Percentiles rank a stretch among this genome's conserved stretches.
These are phyloP conservation scores for Calamus simplicifolius DNA, from an alignment of 176 grass and related monocot species.

Conservation along the genomic window DNA sequence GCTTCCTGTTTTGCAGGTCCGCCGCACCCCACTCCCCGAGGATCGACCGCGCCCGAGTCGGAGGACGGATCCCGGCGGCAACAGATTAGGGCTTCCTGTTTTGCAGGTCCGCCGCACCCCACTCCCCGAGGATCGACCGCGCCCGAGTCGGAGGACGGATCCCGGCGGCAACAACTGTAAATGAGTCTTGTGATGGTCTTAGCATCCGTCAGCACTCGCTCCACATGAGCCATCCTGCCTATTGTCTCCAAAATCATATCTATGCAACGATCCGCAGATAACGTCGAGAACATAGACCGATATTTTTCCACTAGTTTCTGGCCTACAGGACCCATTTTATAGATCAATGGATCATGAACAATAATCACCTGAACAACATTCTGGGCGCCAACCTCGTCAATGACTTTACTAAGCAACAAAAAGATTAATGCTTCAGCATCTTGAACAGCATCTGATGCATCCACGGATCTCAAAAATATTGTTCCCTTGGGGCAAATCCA, in stretches of 20 bases:
- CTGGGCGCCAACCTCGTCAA: conserved; percentile 49
- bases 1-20: too few relatives aligned
- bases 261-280: conserved; percentile 76
- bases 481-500: conserved; percentile 50
- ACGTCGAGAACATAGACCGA: conserved; percentile 35
- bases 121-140: too few relatives aligned
- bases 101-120: too few relatives aligned
- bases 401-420: conserved; percentile 30
- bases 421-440: conserved; percentile 51
- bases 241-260: conserved; percentile 63
- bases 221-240: conserved; percentile 39
- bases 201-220: conserved; percentile 40
- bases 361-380: conserved; percentile 77
- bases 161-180: too few relatives aligned
- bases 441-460: conserved; percentile 36
- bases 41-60: too few relatives aligned
- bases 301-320: conserved; percentile 42
- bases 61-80: too few relatives aligned
- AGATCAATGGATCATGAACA: conserved; percentile 37
- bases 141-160: too few relatives aligned
- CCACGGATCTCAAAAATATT: conserved; percentile 63
- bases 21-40: too few relatives aligned
- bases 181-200: conserved; percentile 54
- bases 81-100: too few relatives aligned
- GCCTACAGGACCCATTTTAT: conserved; percentile 51